Evolutionary conservation across 805 yeast genomes (phyloP), one percentile per base, ranked within the genome.

Genomic region (Schwanniomyces vanrijiae): DNA sequence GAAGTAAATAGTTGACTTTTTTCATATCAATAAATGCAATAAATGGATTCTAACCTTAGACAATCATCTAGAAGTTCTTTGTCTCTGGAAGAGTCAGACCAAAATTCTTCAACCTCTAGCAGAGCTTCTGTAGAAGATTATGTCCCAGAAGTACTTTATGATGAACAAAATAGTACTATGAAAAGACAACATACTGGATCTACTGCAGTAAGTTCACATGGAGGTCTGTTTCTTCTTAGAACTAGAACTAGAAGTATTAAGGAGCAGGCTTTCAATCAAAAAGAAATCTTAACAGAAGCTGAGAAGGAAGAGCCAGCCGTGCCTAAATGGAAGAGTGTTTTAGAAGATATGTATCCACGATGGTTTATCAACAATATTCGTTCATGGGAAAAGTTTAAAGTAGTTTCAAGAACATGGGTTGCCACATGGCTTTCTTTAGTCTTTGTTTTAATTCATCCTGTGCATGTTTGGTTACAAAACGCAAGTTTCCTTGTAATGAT

Each of bases 401-500:
- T 56, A 0, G 58, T 52, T 2, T 29, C 58, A 7, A 53, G 64
- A 18, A 61, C 68, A 2, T 67, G 64, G 60, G 37, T 59, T 13
- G 66, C 61, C 42, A 51, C 62, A 2, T 66, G 69, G 67, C 42
- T 46, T 16, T 54, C 61, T 3, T 59, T 62, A 5, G 47, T 68
- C 7, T 35, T 67, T 14, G 46, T 55, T 8, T 52, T 64, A 4
- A 55, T 63, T 3, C 68, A 64, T 2, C 37, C 46, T 2, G 52
- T 62, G 1, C 53, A 58, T 38, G 39, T 35, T 19, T 68, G 71
- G 71, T 14, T 66, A 0, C 71, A 71, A 5, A 44, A 42, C 18
- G 69, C 66, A 3, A 52, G 64, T 2, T 68, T 58, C 46, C 50
- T 68, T 37, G 43, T 63, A 28, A 66, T 58, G 37, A 56, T 66